Conservation (phyloP, 768 basidiomycete genomes). For the Suillus ampliporus region DNA sequence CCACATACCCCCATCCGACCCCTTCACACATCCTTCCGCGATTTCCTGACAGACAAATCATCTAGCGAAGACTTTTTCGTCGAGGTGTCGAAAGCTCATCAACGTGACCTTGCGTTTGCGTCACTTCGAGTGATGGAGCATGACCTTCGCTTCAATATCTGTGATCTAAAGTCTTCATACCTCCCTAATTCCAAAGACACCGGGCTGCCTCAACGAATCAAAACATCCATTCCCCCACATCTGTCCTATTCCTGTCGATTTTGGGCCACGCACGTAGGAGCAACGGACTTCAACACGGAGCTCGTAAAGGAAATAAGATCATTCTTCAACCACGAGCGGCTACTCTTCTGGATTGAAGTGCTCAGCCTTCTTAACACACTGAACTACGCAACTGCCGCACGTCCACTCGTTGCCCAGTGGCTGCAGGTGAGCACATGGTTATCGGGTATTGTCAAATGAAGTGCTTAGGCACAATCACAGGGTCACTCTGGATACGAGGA, state of each 20-base stretch:
- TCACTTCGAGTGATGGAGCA: conserved; percentile 35
- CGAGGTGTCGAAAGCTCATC: too few relatives aligned
- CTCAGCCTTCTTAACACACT: conserved; percentile 7
- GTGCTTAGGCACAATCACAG: background rate
- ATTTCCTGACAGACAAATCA: conserved; percentile 25
- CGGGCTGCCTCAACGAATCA: background rate
- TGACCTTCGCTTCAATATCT: conserved; percentile 43
- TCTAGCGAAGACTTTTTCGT: conserved; percentile 22
- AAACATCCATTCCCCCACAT: conserved; percentile 7
- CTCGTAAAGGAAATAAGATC: background rate
- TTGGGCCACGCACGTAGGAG: conserved; percentile 17
- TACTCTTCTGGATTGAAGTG: conserved; percentile 16
- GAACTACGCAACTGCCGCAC: background rate
- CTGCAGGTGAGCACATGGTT: background rate
- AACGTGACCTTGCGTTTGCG: conserved; percentile 9
- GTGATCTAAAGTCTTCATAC: conserved; percentile 37
- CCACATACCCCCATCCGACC: conserved; percentile 16
- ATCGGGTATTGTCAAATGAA: background rate
- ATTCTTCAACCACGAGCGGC: conserved; percentile 8
- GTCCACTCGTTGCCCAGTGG: background rate
- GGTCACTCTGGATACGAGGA: conserved; percentile 6
- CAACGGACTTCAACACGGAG: background rate
- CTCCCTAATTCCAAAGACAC: conserved; percentile 30
- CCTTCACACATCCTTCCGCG: conserved; percentile 34
- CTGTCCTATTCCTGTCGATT: conserved; percentile 19